Evolutionary conservation across 2,329 filamentous ascomycete genomes (phyloP).

Genomic region (Aspergillus hortae): DNA sequence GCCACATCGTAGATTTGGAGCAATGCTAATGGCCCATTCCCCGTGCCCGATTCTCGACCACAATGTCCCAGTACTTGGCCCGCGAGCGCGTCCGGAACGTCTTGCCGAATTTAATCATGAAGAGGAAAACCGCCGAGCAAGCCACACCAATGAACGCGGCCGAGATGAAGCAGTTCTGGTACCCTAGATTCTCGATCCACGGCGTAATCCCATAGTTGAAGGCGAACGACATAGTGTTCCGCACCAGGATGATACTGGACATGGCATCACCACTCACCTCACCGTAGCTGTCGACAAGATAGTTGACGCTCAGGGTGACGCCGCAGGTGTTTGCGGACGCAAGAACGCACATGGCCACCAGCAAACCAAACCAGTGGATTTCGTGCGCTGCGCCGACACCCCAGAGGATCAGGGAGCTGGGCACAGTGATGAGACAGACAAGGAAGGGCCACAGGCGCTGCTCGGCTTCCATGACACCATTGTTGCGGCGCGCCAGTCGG

Average conservation of each 20-base stretch:
- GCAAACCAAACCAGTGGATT: constrained; percentile 41
- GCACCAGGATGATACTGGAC: constrained; percentile 44
- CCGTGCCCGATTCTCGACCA: constrained; percentile 30
- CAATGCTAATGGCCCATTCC: constrained; percentile 29
- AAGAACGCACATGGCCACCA: constrained; percentile 42
- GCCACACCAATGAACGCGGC: constrained; percentile 37
- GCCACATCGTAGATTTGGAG: too few species aligned
- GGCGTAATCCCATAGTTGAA: constrained; percentile 48
- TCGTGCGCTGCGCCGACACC: constrained; percentile 42
- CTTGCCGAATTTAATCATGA: constrained; percentile 41
- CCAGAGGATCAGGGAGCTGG: constrained; percentile 35
- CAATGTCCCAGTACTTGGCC: constrained; percentile 36
- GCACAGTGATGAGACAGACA: constrained; percentile 32
- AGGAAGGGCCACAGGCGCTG: constrained; percentile 40
- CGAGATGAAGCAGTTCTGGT: constrained; percentile 45
- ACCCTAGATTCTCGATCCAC: constrained; percentile 42
- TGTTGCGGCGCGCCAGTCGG: constrained; percentile 37
- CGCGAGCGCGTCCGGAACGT: constrained; percentile 30
- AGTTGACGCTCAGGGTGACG: constrained; percentile 38
- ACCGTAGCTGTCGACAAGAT: constrained; percentile 40
- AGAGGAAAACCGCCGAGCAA: constrained; percentile 34
- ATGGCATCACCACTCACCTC: constrained; percentile 40
- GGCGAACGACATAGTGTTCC: constrained; percentile 48
- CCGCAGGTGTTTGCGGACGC: constrained; percentile 38
- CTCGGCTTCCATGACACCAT: constrained; percentile 41